Percentiles rank a stretch among this genome's conserved stretches.
Evolutionary conservation across 2,329 filamentous ascomycete genomes (phyloP).

Genomic region (Fusarium setosum): DNA sequence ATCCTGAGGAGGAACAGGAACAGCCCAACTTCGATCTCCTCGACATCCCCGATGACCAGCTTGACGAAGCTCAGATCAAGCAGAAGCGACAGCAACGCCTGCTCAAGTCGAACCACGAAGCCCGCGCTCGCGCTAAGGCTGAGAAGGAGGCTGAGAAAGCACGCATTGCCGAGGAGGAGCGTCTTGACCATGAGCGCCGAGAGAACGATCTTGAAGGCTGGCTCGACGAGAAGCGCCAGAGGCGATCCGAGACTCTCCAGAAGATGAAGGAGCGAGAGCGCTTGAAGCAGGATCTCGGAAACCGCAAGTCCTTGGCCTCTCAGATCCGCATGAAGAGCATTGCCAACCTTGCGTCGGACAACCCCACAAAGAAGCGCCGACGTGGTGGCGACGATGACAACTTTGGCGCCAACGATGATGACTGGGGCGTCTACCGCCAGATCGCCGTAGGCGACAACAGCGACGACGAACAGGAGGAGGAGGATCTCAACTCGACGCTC

Average conservation of each 20-base stretch:
- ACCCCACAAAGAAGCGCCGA: conserved; percentile 83
- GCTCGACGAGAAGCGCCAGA: conserved; percentile 84
- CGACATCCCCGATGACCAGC: conserved; percentile 88
- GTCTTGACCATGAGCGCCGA: conserved; percentile 84
- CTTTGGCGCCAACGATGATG: conserved; percentile 96
- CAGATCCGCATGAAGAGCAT: conserved; percentile 99
- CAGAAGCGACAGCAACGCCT: conserved; percentile 92
- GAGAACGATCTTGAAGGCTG: conserved; percentile 87
- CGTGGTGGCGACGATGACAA: conserved; percentile 93
- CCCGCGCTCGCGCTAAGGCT: conserved; percentile 90
- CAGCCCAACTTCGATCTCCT: conserved; percentile 88
- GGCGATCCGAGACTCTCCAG: conserved; percentile 76
- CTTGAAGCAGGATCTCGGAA: conserved; percentile 92
- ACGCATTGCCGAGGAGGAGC: conserved; percentile 83
- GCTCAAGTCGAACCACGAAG: conserved; percentile 95
- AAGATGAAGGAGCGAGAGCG: conserved; percentile 95
- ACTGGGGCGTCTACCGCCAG: conserved; percentile 96
- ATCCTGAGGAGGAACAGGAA: conserved; percentile 84
- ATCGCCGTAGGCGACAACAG: conserved; percentile 86
- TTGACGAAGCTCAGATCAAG: conserved; percentile 92
- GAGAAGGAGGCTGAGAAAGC: conserved; percentile 96
- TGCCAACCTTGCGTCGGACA: conserved; percentile 93
- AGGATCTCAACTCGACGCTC: conserved; percentile 80
- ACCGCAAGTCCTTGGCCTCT: conserved; percentile 94
- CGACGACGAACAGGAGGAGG: conserved; percentile 92